Conservation (phyloP, 768 basidiomycete species). For the Piloderma croceum region DNA sequence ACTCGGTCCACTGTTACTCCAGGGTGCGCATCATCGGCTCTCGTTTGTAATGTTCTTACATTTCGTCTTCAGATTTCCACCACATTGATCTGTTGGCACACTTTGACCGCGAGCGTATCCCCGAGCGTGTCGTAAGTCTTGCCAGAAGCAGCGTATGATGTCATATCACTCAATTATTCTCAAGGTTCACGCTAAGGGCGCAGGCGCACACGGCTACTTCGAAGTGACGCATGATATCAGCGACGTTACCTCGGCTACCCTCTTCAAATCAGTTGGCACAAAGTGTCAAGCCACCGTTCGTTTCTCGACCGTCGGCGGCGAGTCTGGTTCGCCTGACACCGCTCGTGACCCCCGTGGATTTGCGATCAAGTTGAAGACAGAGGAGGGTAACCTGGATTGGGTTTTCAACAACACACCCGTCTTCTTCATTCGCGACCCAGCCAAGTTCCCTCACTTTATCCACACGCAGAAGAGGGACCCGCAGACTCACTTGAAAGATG, state of each 20-base stretch:
- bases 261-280: slow-evolving; percentile 63
- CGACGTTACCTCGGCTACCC: slow-evolving; percentile 68
- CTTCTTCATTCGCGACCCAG: slow-evolving; percentile 83
- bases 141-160: slow-evolving; percentile 11
- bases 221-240: slow-evolving; percentile 81
- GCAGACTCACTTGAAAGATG: slow-evolving; percentile 85
- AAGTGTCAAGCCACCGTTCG: slow-evolving; percentile 72
- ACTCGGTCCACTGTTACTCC: slow-evolving; percentile 80
- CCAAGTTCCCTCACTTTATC: slow-evolving; percentile 91
- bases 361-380: slow-evolving; percentile 82
- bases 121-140: slow-evolving; percentile 76
- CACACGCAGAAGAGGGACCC: slow-evolving; percentile 92
- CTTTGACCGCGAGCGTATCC: slow-evolving; percentile 93
- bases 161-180: slow-evolving; percentile 26
- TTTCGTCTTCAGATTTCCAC: slow-evolving; percentile 62
- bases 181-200: slow-evolving; percentile 88
- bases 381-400: slow-evolving; percentile 89
- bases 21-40: slow-evolving; percentile 45
- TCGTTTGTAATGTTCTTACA: slow-evolving; percentile 1
- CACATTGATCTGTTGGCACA: slow-evolving; percentile 87
- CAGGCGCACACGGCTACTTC: slow-evolving; percentile 91
- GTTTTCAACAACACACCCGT: slow-evolving; percentile 92
- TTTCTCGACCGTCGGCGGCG: slow-evolving; percentile 93
- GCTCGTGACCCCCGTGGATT: slow-evolving; percentile 94
- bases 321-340: slow-evolving; percentile 84